Conservation (phyloP, 805 yeast species). For the Saccharomycopsis vini region DNA sequence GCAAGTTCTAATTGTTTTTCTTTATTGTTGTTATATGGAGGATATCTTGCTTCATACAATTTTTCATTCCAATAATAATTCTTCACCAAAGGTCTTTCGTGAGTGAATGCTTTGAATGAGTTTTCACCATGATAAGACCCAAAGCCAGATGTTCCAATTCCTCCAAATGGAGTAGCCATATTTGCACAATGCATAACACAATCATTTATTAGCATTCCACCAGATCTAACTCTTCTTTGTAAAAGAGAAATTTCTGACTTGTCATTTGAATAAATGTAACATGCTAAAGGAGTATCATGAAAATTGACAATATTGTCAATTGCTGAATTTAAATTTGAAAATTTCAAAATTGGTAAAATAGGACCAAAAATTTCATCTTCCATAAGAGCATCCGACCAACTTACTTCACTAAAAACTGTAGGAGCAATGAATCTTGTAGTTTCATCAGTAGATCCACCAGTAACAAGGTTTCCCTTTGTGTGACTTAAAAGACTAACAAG, state of each 20-base stretch:
- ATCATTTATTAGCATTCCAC: slow-evolving; percentile 65
- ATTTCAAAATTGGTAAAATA: slow-evolving; percentile 62
- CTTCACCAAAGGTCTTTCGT: slow-evolving; percentile 55
- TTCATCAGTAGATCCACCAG: slow-evolving; percentile 34
- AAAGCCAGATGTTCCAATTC: slow-evolving; percentile 74
- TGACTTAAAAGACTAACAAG: slow-evolving; percentile 33
- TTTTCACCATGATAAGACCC: slow-evolving; percentile 75
- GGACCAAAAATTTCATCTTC: slow-evolving; percentile 79
- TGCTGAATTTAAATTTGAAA: slow-evolving; percentile 32
- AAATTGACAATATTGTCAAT: slow-evolving; percentile 34
- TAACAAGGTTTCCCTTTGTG: slow-evolving; percentile 46
- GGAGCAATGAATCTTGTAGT: slow-evolving; percentile 54
- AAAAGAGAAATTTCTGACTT: slow-evolving; percentile 41
- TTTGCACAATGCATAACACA: slow-evolving; percentile 62
- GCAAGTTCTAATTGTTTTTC: slow-evolving; percentile 15
- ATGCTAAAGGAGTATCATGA: slow-evolving; percentile 75
- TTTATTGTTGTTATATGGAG: slow-evolving; percentile 42
- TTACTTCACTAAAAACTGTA: slow-evolving; percentile 56
- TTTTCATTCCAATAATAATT: slow-evolving; percentile 61
- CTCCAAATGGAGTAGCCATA: slow-evolving; percentile 77
- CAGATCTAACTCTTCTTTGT: slow-evolving; percentile 52
- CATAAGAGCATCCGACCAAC: slow-evolving; percentile 66
- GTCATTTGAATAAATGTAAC: slow-evolving; percentile 54
- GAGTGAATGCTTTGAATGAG: slow-evolving; percentile 60
- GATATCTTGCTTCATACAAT: slow-evolving; percentile 51